Base-by-base conservation (phyloP, 148 eudicot species). In the Gaultheria prostrata region DNA sequence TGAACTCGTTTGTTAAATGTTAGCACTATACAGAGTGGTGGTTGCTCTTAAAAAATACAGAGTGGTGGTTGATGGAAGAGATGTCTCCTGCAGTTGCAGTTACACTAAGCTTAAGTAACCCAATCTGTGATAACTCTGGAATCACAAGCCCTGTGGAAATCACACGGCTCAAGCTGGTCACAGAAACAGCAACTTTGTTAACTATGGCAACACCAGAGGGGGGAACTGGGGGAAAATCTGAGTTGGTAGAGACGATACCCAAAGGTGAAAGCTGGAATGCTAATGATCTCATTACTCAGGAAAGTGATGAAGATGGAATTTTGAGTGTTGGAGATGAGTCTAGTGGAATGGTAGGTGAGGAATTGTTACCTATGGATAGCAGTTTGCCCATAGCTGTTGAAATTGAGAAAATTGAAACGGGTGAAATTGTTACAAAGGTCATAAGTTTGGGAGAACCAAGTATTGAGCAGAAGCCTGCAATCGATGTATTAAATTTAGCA, bases 301-400 rank as follows among this genome's bases (percentile, higher is more conserved):
- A 86, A 72, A 85, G 61, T 63, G 87, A 82, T 63, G 88, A 87
- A 56, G 85, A 88, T 72, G 90, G 75, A 45, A 39, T 77, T 72
- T 54, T 87, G 43, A 80, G 81, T 7, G 49, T 76, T 21, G 88
- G 51, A 53, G 86, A 87, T 79, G 88, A 84, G 46, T 76, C 83
- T 26, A 82, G 74, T 82, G 83, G 85, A 17, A 86, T 70, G 53
- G 84, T 49, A 33, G 63, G 86, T 28, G 88, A 86, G 83, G 87
- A 87, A 84, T 77, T 86, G 80, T 61, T 88, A 71, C 82, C 90
- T 67, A 45, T 80, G 74, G 88, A 80, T 81, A 79, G 86, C 1
- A 87, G 84, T 63, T 84, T 89, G 67, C 93, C 93, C 0, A 78
- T 91, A 69, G 89, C 92, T 32, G 87, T 91, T 70, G 89, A 87